phyloP scores from a whole-genome alignment of 1,284 basidiomycete genomes.

The Boletus sp. region DNA sequence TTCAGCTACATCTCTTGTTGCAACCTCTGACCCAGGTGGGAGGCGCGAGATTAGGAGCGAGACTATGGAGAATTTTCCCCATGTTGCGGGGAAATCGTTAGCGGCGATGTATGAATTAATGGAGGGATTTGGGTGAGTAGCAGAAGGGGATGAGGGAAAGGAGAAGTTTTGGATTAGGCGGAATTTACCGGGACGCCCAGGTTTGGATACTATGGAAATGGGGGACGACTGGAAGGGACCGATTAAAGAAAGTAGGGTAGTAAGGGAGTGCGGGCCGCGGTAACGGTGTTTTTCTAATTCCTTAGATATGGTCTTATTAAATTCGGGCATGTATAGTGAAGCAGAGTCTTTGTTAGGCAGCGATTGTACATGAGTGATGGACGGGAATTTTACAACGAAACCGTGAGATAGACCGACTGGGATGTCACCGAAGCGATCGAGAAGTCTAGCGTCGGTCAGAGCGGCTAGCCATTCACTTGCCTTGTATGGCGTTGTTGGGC shows the following conservation, averaged over 20 bases:
- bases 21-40: no score
- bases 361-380: not conserved
- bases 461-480: constrained; percentile 20
- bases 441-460: not conserved
- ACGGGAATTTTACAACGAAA: not conserved
- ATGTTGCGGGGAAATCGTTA: no score
- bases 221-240: constrained; percentile 13
- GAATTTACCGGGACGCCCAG: not conserved
- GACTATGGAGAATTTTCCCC: no score
- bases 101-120: no score
- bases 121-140: no score
- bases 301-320: not conserved
- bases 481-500: constrained; percentile 36
- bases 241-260: not conserved
- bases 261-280: no score
- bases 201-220: constrained; percentile 5
- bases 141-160: not conserved
- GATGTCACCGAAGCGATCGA: not conserved
- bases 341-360: not conserved
- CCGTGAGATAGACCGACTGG: not conserved
- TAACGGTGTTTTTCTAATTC: not conserved
- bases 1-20: no score
- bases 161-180: constrained; percentile 11
- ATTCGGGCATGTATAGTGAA: not conserved
- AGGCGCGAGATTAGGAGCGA: no score